Evolutionary conservation across 2,329 filamentous ascomycete species (phyloP), one percentile per base, ranked within the genome.

Genomic region (Monilinia fructicola): DNA sequence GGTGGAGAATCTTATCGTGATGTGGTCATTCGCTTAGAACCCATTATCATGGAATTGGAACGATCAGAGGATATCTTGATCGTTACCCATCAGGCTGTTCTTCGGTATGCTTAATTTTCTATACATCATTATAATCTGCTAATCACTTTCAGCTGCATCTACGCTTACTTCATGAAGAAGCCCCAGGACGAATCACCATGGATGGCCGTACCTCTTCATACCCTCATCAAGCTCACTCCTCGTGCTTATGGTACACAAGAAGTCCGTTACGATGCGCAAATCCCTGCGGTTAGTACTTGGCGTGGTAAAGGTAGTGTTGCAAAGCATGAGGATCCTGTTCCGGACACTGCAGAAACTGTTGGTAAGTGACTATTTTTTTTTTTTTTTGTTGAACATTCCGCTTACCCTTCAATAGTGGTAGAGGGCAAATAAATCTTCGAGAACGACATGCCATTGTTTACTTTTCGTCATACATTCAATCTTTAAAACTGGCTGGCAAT

Each of bases 41-140:
- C 95, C 69, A 99, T 99, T 79, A 99, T 99, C 80, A 99, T 99
- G 95, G 95, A 99, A 78, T 84, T 99, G 63, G 95, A 99, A 79
- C 87, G 95, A 69, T 92, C 90, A 73, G 95, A 98, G 78, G 96
- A 99, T 76, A 96, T 99, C 72, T 87, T 99, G 68, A 98, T 99
- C 73, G 93, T 99, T 69, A 98, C 95, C 4, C 95, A 99, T 78
- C 95, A 99, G 80, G 95, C 95, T 18, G 94, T 99, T 44, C 83
- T 99, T 69, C 88, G 65, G 65, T 67, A 64, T 23, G 40, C 40
- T 42, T 23, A 10, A n/a, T 54, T n/a, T 11, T 28, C 10, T 12
- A 18, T 4, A 11, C n/a, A 10, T 23, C 3, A 9, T 23, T 21
- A 16, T n/a, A n/a, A 46, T 12, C 14, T 28, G 16, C 21, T 48